These are phyloP conservation scores for Oryza longistaminata DNA, from an alignment of 176 grass and related monocot genomes.

Conservation along the genomic window DNA sequence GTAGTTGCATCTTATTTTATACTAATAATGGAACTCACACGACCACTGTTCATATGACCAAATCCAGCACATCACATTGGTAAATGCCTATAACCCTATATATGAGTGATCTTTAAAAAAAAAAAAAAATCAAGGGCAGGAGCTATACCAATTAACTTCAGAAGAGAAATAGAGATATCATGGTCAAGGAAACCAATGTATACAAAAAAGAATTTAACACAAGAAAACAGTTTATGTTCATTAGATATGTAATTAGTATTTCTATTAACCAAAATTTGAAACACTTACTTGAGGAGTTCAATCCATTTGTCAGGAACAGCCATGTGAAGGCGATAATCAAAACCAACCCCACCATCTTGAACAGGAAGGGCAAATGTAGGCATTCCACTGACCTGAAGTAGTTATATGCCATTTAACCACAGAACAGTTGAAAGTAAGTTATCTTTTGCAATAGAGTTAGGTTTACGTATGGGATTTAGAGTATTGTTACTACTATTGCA, in stretches of 20 bases:
- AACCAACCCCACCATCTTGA: slow-evolving; percentile 79
- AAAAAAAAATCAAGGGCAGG: neutral
- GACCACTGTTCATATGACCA: no score
- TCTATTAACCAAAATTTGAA: slow-evolving; percentile 18
- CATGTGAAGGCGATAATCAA: slow-evolving; percentile 92
- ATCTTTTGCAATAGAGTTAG: neutral
- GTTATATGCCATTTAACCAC: slow-evolving; percentile 22
- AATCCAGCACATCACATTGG: no score
- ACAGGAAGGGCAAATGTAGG: slow-evolving; percentile 78
- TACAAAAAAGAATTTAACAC: neutral
- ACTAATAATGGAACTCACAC: no score
- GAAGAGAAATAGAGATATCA: neutral
- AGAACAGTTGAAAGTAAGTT: neutral
- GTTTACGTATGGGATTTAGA: neutral
- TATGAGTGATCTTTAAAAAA: no score
- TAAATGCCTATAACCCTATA: no score
- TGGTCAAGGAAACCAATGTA: neutral
- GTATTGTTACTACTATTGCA: neutral
- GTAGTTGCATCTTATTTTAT: no score
- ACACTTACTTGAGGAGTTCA: slow-evolving; percentile 78
- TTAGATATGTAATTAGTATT: neutral
- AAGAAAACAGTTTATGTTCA: slow-evolving; percentile 6
- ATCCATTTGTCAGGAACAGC: slow-evolving; percentile 95
- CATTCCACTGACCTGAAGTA: slow-evolving; percentile 90
- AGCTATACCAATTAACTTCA: neutral